Evolutionary conservation across 202 grass and related monocot genomes (phyloP).

Genomic region (Zoysia matrella): DNA sequence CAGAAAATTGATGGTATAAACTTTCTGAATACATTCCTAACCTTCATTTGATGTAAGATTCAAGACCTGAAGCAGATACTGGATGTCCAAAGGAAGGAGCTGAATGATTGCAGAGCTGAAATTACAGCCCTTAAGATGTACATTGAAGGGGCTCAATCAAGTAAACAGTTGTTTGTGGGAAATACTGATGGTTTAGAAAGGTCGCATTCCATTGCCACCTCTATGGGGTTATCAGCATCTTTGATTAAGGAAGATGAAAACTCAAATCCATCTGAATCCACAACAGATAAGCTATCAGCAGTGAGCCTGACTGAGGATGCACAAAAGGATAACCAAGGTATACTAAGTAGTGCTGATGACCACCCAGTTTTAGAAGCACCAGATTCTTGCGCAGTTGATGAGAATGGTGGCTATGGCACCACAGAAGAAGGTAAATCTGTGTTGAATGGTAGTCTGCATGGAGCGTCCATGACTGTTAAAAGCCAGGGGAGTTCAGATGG

Average conservation of each 20-base stretch:
- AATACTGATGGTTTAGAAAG: constrained; percentile 47
- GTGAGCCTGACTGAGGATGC: constrained; percentile 35
- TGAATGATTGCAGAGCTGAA: constrained; percentile 96
- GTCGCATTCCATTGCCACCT: constrained; percentile 40
- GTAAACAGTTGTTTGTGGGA: constrained; percentile 58
- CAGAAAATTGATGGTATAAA: constrained; percentile 10
- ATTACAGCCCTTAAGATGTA: constrained; percentile 97
- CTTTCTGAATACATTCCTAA: constrained; percentile 46
- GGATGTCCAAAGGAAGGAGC: constrained; percentile 81
- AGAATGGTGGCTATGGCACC: constrained; percentile 35
- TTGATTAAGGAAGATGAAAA: constrained; percentile 50
- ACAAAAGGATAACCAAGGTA: constrained; percentile 45
- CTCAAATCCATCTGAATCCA: constrained; percentile 50
- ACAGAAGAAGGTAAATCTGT: constrained; percentile 48
- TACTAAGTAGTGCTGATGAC: constrained; percentile 36
- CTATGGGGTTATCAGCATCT: constrained; percentile 50
- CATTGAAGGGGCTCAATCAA: constrained; percentile 81
- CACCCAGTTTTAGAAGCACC: constrained; percentile 35
- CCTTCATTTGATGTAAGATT: constrained; percentile 60
- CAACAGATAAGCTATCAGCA: constrained; percentile 41
- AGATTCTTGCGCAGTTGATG: constrained; percentile 35
- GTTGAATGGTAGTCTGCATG: constrained; percentile 49
- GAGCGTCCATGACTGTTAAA: constrained; percentile 49
- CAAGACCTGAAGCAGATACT: constrained; percentile 83
- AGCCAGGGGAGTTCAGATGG: constrained; percentile 50